Evolutionary conservation across 176 grass and related monocot genomes (phyloP).

Genomic region (Aegilops tauschii): DNA sequence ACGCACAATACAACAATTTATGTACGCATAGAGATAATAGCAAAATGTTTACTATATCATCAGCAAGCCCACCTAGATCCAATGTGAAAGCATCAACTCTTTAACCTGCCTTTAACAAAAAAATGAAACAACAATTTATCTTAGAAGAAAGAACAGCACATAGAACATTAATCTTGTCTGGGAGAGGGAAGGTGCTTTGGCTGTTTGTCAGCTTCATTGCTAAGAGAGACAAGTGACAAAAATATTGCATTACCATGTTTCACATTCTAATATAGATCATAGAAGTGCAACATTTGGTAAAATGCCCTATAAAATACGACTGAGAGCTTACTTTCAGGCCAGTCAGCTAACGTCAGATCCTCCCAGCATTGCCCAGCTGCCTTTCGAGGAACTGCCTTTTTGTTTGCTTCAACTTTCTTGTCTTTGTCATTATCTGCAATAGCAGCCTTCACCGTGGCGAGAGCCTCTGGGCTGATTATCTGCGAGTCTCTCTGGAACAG

Average conservation of each 20-base stretch:
- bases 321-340: slow-evolving; percentile 76
- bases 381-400: slow-evolving; percentile 67
- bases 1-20: slow-evolving; percentile 2
- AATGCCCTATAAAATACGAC: neutral
- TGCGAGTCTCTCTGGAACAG: slow-evolving; percentile 71
- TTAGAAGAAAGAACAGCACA: slow-evolving; percentile 26
- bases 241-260: neutral
- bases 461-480: slow-evolving; percentile 55
- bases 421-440: slow-evolving; percentile 51
- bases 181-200: slow-evolving; percentile 2
- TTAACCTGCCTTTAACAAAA: slow-evolving; percentile 41
- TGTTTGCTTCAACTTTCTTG: slow-evolving; percentile 50
- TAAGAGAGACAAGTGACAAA: neutral
- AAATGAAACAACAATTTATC: slow-evolving; percentile 26
- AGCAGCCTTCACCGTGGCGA: slow-evolving; percentile 67
- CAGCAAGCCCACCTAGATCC: slow-evolving; percentile 57
- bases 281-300: neutral
- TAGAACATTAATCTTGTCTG: slow-evolving; percentile 33
- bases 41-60: slow-evolving; percentile 50
- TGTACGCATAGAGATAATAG: neutral
- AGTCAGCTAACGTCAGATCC: slow-evolving; percentile 68
- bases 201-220: slow-evolving; percentile 6
- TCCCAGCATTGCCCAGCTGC: slow-evolving; percentile 85
- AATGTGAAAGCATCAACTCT: slow-evolving; percentile 38
- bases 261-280: neutral